These are phyloP conservation scores for Psilocybe cubensis DNA, from an alignment of 768 basidiomycete genomes.

Conservation along the genomic window DNA sequence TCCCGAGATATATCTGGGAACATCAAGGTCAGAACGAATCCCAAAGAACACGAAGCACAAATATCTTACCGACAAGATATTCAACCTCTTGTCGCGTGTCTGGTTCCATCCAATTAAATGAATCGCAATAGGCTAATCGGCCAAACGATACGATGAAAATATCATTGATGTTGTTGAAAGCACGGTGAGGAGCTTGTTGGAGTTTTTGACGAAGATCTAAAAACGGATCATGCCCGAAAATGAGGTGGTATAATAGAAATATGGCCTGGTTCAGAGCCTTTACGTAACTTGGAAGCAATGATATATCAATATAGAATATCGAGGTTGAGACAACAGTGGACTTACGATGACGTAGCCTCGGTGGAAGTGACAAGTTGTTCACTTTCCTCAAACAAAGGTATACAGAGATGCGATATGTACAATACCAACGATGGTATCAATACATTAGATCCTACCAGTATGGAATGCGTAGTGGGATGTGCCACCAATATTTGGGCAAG, in stretches of 20 bases:
- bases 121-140: slow-evolving; percentile 70
- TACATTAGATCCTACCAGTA: slow-evolving; percentile 48
- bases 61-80: slow-evolving; percentile 48
- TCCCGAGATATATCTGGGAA: slow-evolving; percentile 59
- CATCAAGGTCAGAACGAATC: neutral
- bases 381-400: slow-evolving; percentile 71
- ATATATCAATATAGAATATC: neutral
- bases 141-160: slow-evolving; percentile 80
- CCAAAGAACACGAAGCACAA: slow-evolving; percentile 2
- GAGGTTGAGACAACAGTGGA: neutral
- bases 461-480: slow-evolving; percentile 37
- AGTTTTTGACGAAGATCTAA: slow-evolving; percentile 63
- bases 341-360: slow-evolving; percentile 41
- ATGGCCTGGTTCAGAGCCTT: slow-evolving; percentile 54
- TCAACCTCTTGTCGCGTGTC: slow-evolving; percentile 44
- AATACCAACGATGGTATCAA: slow-evolving; percentile 69
- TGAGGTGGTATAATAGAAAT: slow-evolving; percentile 65
- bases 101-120: slow-evolving; percentile 59
- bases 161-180: slow-evolving; percentile 66
- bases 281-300: slow-evolving; percentile 44
- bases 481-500: slow-evolving; percentile 45
- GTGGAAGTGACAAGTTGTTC: slow-evolving; percentile 41
- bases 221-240: slow-evolving; percentile 50
- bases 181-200: slow-evolving; percentile 52
- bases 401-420: slow-evolving; percentile 54